A percentile compares a stretch with the other conserved stretches of the same genome.
Conservation (phyloP, 257 asterid species). For the Solanum verrucosum region DNA sequence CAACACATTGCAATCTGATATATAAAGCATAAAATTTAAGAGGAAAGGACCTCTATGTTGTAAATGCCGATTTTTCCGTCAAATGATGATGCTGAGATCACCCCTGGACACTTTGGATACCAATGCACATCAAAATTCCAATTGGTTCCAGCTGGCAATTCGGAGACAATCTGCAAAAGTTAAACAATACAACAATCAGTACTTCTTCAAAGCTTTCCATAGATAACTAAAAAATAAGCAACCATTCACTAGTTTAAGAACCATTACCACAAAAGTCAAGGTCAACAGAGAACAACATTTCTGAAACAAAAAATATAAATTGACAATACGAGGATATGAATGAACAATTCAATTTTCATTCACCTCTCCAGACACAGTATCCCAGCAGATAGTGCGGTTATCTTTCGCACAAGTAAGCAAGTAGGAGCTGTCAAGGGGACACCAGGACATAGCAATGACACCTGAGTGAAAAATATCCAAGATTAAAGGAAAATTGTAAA, state of each 20-base stretch:
- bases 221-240: neutral
- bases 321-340: neutral
- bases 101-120: conserved; percentile 89
- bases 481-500: neutral
- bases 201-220: neutral
- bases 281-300: neutral
- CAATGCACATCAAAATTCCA: conserved; percentile 98
- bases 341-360: neutral
- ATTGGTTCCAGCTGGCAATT: conserved; percentile 91
- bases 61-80: conserved; percentile 95
- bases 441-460: conserved; percentile 98
- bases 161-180: conserved; percentile 69
- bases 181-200: neutral
- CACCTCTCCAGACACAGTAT: conserved; percentile 80
- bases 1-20: neutral
- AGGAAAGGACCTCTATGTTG: conserved; percentile 69
- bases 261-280: neutral
- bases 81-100: conserved; percentile 93
- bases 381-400: conserved; percentile 99
- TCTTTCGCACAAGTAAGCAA: conserved; percentile 97
- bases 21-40: neutral
- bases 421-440: conserved; percentile 89
- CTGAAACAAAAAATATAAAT: neutral
- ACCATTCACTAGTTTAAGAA: neutral
- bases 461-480: conserved; percentile 37